Evolutionary conservation across 1,284 basidiomycete species (phyloP).

Genomic region (Leucoagaricus sp.): DNA sequence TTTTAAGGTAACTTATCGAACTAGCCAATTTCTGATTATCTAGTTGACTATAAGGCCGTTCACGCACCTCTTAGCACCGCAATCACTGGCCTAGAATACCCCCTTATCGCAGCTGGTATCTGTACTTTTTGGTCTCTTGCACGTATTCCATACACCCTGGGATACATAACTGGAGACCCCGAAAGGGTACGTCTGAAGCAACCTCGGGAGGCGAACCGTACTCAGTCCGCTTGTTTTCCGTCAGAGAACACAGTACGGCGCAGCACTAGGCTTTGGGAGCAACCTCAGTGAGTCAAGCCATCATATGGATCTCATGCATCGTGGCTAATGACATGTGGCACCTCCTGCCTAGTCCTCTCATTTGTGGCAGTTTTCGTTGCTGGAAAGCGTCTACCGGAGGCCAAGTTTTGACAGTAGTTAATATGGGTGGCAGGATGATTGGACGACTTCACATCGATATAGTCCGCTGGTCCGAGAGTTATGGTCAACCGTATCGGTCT

Average conservation of each 20-base stretch:
- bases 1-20: constrained; percentile 1
- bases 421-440: too few relatives aligned
- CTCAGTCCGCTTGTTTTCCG: neutral
- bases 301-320: neutral
- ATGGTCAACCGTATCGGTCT: too few relatives aligned
- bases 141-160: constrained; percentile 11
- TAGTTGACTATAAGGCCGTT: neutral
- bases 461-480: too few relatives aligned
- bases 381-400: constrained; percentile 5
- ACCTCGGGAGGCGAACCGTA: neutral
- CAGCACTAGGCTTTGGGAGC: neutral
- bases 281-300: neutral
- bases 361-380: neutral
- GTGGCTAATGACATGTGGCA: too few relatives aligned
- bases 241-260: constrained; percentile 5
- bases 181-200: constrained; percentile 6
- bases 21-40: neutral
- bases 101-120: constrained; percentile 3
- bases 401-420: neutral
- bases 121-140: constrained; percentile 4
- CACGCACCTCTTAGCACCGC: constrained; percentile 9
- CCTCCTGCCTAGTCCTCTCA: constrained; percentile 10
- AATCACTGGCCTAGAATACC: constrained; percentile 10
- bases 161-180: constrained; percentile 12
- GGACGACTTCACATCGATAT: too few relatives aligned